These are phyloP conservation scores for Rosa multiflora DNA, from an alignment of 306 rosid genomes.

Conservation along the genomic window DNA sequence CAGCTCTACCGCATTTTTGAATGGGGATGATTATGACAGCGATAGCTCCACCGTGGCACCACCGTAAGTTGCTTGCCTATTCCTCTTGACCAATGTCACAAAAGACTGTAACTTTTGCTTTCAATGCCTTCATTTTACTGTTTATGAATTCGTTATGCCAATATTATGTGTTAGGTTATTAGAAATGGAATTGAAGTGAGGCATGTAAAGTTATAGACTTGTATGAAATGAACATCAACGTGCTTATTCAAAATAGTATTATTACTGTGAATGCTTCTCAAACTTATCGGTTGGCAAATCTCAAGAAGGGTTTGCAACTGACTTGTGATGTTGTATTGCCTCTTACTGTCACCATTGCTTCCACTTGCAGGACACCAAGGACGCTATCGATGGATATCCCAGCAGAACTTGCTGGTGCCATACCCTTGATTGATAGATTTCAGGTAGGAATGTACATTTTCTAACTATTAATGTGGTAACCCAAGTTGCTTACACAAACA, in stretches of 20 bases:
- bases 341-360: slow-evolving; percentile 5
- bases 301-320: not conserved
- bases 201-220: not conserved
- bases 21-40: slow-evolving; percentile 72
- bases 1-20: slow-evolving; percentile 38
- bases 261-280: not conserved
- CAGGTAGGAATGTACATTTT: slow-evolving; percentile 50
- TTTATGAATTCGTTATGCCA: not conserved
- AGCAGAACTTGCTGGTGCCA: slow-evolving; percentile 84
- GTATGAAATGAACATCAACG: not conserved
- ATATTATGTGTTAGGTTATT: not conserved
- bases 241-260: not conserved
- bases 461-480: not conserved
- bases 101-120: too few species aligned
- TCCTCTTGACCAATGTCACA: slow-evolving; percentile 1
- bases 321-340: not conserved
- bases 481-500: not conserved
- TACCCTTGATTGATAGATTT: slow-evolving; percentile 83
- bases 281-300: not conserved
- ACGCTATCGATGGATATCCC: slow-evolving; percentile 72
- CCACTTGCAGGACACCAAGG: slow-evolving; percentile 64
- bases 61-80: slow-evolving; percentile 46
- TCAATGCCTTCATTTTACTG: not conserved
- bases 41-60: slow-evolving; percentile 77
- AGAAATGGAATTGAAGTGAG: not conserved